Evolutionary conservation across 176 grass and related monocot genomes (phyloP).

Genomic region (Aegilops umbellulata): DNA sequence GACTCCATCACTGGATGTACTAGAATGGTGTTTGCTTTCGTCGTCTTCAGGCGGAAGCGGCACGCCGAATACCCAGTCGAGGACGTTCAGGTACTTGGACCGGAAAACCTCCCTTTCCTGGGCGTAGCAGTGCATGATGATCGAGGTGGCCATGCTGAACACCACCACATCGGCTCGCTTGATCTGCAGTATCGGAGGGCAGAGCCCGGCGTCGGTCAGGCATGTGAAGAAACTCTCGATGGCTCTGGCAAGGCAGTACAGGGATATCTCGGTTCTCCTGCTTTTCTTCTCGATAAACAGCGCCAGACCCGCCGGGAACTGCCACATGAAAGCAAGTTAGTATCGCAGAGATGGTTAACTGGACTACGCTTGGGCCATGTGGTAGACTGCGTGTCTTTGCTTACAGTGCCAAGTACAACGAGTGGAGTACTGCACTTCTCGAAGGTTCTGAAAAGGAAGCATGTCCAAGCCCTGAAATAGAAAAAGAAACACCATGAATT

Average conservation of each 20-base stretch:
- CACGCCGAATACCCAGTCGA: slow-evolving; percentile 96
- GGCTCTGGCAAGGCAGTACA: slow-evolving; percentile 88
- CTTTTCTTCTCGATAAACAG: slow-evolving; percentile 97
- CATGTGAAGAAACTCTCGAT: slow-evolving; percentile 96
- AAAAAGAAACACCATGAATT: slow-evolving; percentile 21
- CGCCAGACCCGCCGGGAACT: slow-evolving; percentile 82
- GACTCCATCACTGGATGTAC: not conserved
- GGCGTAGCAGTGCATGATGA: slow-evolving; percentile 97
- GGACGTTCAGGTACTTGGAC: slow-evolving; percentile 94
- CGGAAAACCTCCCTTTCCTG: slow-evolving; percentile 92
- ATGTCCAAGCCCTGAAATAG: slow-evolving; percentile 81
- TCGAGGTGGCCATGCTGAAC: slow-evolving; percentile 81
- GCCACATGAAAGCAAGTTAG: slow-evolving; percentile 19
- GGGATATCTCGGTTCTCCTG: slow-evolving; percentile 83
- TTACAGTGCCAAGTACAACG: slow-evolving; percentile 68
- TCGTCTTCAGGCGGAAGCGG: slow-evolving; percentile 19
- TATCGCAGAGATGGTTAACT: slow-evolving; percentile 13
- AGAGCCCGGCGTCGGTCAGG: slow-evolving; percentile 68
- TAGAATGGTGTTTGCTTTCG: not conserved
- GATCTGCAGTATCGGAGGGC: slow-evolving; percentile 73
- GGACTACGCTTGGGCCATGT: not conserved
- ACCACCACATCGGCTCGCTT: slow-evolving; percentile 74
- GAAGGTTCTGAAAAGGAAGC: slow-evolving; percentile 82
- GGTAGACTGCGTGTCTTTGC: not conserved
- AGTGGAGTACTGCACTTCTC: slow-evolving; percentile 68